phyloP scores from a whole-genome alignment of 75 land plant genomes.

The Picea glauca region DNA sequence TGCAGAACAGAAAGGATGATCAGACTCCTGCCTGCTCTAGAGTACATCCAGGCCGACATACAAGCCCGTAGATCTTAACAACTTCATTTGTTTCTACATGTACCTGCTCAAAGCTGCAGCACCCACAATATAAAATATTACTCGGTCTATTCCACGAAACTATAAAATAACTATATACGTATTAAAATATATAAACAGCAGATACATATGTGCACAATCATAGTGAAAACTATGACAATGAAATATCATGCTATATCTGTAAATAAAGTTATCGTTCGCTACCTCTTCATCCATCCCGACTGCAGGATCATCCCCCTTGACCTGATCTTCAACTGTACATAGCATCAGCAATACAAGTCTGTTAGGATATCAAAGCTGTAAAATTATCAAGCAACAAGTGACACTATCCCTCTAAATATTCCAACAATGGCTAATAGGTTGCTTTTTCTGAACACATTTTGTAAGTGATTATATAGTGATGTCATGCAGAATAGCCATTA shows the following conservation, averaged over 20 bases:
- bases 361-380: no score
- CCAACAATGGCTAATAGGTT: no score
- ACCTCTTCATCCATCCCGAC: constrained; percentile 4
- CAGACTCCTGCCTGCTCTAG: not conserved
- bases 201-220: not conserved
- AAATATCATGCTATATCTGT: not conserved
- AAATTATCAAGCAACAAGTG: no score
- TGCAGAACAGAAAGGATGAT: constrained; percentile 5
- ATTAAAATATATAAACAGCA: not conserved
- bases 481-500: no score
- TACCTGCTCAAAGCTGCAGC: constrained; percentile 2
- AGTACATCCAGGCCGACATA: not conserved
- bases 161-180: not conserved
- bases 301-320: not conserved
- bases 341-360: no score
- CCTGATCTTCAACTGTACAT: not conserved
- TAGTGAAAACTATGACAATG: not conserved
- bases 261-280: not conserved
- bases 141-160: not conserved
- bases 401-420: no score
- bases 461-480: no score
- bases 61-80: not conserved
- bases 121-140: not conserved
- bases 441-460: no score
- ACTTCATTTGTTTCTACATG: not conserved